Percentiles rank a stretch among this genome's conserved stretches.
Conservation (phyloP, 768 basidiomycete species). For the Xerocomus brunneocitrinus region DNA sequence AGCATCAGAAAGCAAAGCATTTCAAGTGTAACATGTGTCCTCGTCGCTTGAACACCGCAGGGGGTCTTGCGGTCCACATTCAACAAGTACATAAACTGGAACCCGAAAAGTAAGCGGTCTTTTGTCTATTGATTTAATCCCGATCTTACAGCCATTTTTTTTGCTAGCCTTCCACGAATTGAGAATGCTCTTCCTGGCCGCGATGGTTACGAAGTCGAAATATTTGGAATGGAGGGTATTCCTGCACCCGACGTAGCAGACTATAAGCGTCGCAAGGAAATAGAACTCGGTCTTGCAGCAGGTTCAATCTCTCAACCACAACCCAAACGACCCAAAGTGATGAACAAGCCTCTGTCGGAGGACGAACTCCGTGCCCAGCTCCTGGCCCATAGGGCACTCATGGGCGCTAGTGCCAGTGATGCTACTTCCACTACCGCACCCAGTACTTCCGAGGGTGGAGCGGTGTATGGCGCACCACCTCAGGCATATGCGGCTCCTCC, state of each 20-base stretch:
- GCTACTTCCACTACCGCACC: constrained; percentile 31
- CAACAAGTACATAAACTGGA: constrained; percentile 99
- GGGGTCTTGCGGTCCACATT: constrained; percentile 95
- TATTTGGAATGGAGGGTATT: constrained; percentile 99
- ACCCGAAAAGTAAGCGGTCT: constrained; percentile 56
- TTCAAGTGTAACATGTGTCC: constrained; percentile 98
- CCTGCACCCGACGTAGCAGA: constrained; percentile 91
- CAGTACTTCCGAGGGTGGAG: constrained; percentile 38
- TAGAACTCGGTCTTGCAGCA: constrained; percentile 81
- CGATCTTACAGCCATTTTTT: constrained; percentile 10
- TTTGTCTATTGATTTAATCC: background rate
- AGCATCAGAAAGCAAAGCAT: constrained; percentile 99
- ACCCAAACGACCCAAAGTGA: constrained; percentile 75
- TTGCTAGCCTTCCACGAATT: constrained; percentile 68
- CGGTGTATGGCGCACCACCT: constrained; percentile 71
- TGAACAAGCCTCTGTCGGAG: constrained; percentile 73
- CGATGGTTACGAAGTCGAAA: constrained; percentile 97
- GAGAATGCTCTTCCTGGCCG: constrained; percentile 95
- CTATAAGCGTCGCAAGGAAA: constrained; percentile 93
- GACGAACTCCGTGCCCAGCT: constrained; percentile 83
- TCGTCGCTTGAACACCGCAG: constrained; percentile 91
- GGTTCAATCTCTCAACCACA: constrained; percentile 80
- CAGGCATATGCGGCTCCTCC: constrained; percentile 58
- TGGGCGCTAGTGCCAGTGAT: constrained; percentile 55
- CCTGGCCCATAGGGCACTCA: constrained; percentile 85